These are phyloP conservation scores for Lathyrus oleraceus DNA, from an alignment of 306 rosid genomes.

Conservation along the genomic window DNA sequence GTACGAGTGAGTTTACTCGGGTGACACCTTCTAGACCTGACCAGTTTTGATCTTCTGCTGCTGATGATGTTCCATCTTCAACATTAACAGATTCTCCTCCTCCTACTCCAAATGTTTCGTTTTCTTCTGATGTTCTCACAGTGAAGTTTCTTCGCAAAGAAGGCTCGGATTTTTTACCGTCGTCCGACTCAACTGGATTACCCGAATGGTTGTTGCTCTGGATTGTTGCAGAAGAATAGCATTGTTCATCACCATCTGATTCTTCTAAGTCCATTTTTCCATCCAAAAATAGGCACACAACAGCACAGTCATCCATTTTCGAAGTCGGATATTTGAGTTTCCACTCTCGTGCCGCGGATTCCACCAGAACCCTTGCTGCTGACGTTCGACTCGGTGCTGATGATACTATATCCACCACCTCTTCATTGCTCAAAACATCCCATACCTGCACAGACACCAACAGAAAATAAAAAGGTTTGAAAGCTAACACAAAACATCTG, in stretches of 20 bases:
- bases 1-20: constrained; percentile 96
- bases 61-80: constrained; percentile 45
- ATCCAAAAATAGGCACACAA: constrained; percentile 84
- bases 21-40: constrained; percentile 89
- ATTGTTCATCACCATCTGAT: constrained; percentile 84
- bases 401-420: constrained; percentile 87
- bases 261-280: constrained; percentile 93
- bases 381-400: constrained; percentile 66
- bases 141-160: constrained; percentile 74
- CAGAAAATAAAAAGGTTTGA: constrained; percentile 1
- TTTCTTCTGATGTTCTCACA: constrained; percentile 67
- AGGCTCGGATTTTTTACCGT: constrained; percentile 78
- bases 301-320: constrained; percentile 97
- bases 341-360: constrained; percentile 91
- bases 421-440: constrained; percentile 96
- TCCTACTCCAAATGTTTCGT: constrained; percentile 39
- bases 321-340: constrained; percentile 90
- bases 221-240: constrained; percentile 73
- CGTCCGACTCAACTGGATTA: constrained; percentile 72
- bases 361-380: constrained; percentile 78
- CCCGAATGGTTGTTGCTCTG: constrained; percentile 68
- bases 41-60: constrained; percentile 89
- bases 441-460: constrained; percentile 59
- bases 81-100: constrained; percentile 36
- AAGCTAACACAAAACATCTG: constrained; percentile 9